These are phyloP conservation scores for Microbotryum scabiosae DNA, from an alignment of 1,284 basidiomycete genomes.

Conservation along the genomic window DNA sequence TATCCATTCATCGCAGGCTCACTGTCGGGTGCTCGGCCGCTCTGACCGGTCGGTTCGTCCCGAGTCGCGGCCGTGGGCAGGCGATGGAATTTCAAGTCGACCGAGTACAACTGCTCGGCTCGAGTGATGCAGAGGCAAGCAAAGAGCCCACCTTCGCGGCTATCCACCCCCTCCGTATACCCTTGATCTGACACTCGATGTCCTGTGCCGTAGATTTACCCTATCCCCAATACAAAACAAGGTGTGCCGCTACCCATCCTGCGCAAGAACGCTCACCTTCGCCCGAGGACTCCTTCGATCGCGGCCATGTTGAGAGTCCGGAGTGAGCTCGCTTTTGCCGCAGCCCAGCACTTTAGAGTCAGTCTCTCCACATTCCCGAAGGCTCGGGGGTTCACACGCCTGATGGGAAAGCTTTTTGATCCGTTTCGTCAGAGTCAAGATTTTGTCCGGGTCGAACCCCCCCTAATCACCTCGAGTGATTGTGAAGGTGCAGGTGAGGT, in stretches of 20 bases:
- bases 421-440: slow-evolving; percentile 52
- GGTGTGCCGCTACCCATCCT: slow-evolving; percentile 55
- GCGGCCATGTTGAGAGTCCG: slow-evolving; percentile 68
- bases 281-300: slow-evolving; percentile 63
- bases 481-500: slow-evolving; percentile 97
- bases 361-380: neutral
- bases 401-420: slow-evolving; percentile 13
- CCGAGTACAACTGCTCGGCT: slow-evolving; percentile 57
- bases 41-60: slow-evolving; percentile 51
- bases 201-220: slow-evolving; percentile 12
- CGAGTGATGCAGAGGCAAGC: slow-evolving; percentile 75
- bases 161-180: neutral
- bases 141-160: neutral
- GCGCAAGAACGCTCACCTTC: slow-evolving; percentile 71
- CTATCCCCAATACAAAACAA: slow-evolving; percentile 31
- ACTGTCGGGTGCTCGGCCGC: slow-evolving; percentile 27
- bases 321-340: slow-evolving; percentile 39
- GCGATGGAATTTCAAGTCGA: slow-evolving; percentile 64
- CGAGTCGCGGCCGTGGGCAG: slow-evolving; percentile 62
- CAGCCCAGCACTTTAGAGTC: slow-evolving; percentile 20
- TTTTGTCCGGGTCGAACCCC: slow-evolving; percentile 72
- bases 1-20: slow-evolving; percentile 38
- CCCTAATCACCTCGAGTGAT: slow-evolving; percentile 81
- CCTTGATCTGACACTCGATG: no score
- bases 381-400: neutral